A percentile compares a stretch with the other conserved stretches of the same genome.
Evolutionary conservation across 208 protist species (phyloP).

Genomic region (Wallacemonas sp.): DNA sequence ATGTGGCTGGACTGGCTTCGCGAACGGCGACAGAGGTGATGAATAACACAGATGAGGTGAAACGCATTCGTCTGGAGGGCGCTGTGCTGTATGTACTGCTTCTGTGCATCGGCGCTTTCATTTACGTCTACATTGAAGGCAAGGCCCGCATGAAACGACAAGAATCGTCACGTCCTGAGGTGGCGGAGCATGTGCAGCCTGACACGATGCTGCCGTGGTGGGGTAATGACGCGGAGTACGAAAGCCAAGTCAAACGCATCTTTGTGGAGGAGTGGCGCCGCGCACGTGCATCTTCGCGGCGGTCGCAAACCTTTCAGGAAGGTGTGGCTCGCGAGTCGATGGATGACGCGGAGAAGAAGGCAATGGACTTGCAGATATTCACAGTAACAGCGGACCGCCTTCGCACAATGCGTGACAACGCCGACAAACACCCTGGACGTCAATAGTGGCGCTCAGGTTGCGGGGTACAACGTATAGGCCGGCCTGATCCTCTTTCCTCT

Average conservation of each 20-base stretch:
- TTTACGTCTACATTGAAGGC: constrained; percentile 67
- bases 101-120: constrained; percentile 39
- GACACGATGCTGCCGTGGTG: constrained; percentile 91
- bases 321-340: constrained; percentile 78
- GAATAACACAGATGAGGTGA: constrained; percentile 79
- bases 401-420: constrained; percentile 66
- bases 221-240: constrained; percentile 86
- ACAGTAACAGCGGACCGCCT: constrained; percentile 77
- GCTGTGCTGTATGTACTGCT: constrained; percentile 59
- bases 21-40: constrained; percentile 81
- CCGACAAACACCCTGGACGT: constrained; percentile 51
- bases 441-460: constrained; percentile 14
- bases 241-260: constrained; percentile 87
- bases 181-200: constrained; percentile 59
- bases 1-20: constrained; percentile 75
- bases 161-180: constrained; percentile 44
- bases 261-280: constrained; percentile 88
- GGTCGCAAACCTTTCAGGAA: constrained; percentile 67
- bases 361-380: constrained; percentile 88
- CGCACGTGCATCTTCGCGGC: constrained; percentile 59
- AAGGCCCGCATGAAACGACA: constrained; percentile 50
- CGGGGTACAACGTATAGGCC: background rate
- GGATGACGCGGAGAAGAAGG: constrained; percentile 58
- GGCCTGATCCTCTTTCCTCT: constrained; percentile 5
- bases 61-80: constrained; percentile 55